Conservation (phyloP, 2,329 filamentous ascomycete species). For the Aspergillus sp. region DNA sequence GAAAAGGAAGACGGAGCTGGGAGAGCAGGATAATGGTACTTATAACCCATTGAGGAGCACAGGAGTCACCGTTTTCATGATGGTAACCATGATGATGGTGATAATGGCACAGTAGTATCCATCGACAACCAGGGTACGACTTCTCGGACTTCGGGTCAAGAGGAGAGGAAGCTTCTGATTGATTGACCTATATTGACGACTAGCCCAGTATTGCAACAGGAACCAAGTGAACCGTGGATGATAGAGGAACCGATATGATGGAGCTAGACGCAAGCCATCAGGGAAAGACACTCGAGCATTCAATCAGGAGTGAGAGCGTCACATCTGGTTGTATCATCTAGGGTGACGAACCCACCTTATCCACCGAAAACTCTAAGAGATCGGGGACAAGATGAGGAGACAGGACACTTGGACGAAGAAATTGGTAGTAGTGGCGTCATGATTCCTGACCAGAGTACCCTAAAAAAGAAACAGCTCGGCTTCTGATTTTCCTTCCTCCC, state of each 20-base stretch:
- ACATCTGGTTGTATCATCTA: constrained; percentile 29
- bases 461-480: background rate
- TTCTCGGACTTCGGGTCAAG: constrained; percentile 8
- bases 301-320: constrained; percentile 21
- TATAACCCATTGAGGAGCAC: constrained; percentile 23
- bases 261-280: constrained; percentile 6
- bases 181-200: constrained; percentile 3
- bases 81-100: constrained; percentile 12
- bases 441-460: background rate
- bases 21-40: constrained; percentile 16
- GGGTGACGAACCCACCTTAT: constrained; percentile 11
- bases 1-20: constrained; percentile 1
- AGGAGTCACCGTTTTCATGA: constrained; percentile 13
- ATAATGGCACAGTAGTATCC: constrained; percentile 29
- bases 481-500: background rate
- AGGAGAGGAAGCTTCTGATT: constrained; percentile 10
- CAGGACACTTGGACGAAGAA: background rate
- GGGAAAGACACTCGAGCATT: background rate
- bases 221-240: constrained; percentile 16
- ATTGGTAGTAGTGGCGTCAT: constrained; percentile 16
- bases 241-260: constrained; percentile 16
- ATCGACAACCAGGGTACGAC: constrained; percentile 15
- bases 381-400: constrained; percentile 1
- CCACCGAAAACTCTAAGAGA: constrained; percentile 8
- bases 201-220: constrained; percentile 18